These are phyloP conservation scores for Cryphonectria parasitica DNA, from an alignment of 2,329 filamentous ascomycete genomes.

Conservation along the genomic window DNA sequence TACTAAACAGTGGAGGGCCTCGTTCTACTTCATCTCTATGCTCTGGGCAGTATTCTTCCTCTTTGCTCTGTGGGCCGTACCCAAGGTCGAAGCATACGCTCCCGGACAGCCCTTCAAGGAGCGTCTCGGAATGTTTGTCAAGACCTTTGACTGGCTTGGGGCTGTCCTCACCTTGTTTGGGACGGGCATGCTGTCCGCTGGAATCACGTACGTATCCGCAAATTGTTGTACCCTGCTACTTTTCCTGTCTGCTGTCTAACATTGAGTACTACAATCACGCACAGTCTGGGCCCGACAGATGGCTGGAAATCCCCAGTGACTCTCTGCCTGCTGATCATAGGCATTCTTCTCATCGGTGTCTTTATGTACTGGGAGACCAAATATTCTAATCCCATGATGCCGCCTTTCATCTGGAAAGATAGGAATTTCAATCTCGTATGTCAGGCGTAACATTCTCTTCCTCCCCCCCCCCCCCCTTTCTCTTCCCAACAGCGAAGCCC, in stretches of 20 bases:
- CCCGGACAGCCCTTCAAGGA: conserved; percentile 44
- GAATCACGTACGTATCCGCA: conserved; percentile 47
- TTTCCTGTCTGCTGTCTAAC: background rate
- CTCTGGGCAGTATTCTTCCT: conserved; percentile 64
- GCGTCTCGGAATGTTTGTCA: conserved; percentile 46
- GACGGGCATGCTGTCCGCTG: conserved; percentile 66
- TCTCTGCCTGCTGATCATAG: conserved; percentile 64
- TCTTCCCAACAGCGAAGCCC: background rate
- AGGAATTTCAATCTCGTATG: conserved; percentile 65
- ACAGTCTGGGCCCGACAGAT: conserved; percentile 53
- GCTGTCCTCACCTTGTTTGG: conserved; percentile 65
- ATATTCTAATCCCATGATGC: conserved; percentile 54
- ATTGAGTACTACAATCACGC: background rate
- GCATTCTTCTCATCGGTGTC: conserved; percentile 55
- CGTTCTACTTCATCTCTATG: conserved; percentile 65
- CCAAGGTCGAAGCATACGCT: conserved; percentile 53
- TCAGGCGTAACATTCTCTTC: background rate
- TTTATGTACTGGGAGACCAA: conserved; percentile 68
- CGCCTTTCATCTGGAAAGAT: conserved; percentile 62
- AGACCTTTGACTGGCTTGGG: conserved; percentile 64
- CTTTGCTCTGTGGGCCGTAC: conserved; percentile 64
- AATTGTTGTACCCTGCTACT: too few relatives aligned
- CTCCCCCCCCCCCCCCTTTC: background rate
- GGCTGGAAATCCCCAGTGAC: conserved; percentile 68
- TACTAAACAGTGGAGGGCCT: conserved; percentile 58